Evolutionary conservation across 805 yeast genomes (phyloP).

Genomic region (Cyberlindnera suaveolens): DNA sequence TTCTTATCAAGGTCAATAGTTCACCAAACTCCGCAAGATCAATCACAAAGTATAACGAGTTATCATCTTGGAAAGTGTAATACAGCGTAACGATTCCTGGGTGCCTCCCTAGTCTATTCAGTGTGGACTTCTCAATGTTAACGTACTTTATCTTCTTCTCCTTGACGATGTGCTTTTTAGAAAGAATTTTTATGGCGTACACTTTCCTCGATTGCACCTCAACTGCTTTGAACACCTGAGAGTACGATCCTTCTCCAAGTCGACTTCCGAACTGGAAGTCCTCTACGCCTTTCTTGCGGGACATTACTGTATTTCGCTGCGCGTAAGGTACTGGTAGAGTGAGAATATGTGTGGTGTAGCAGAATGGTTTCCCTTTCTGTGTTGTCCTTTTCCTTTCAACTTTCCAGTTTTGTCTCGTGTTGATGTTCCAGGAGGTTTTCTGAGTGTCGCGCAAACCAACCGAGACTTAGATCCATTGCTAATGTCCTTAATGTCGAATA

Average conservation of each 20-base stretch:
- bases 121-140: constrained; percentile 86
- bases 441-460: no score
- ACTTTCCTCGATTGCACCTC: constrained; percentile 66
- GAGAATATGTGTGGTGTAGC: background rate
- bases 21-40: constrained; percentile 98
- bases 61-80: constrained; percentile 92
- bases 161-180: constrained; percentile 87
- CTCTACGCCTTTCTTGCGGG: constrained; percentile 48
- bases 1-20: constrained; percentile 69
- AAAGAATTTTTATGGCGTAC: constrained; percentile 86
- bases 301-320: constrained; percentile 16
- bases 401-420: no score
- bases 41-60: constrained; percentile 81
- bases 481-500: no score
- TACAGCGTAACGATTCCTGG: constrained; percentile 91
- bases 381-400: no score
- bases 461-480: no score
- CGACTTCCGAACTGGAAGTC: constrained; percentile 79
- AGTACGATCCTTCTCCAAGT: constrained; percentile 94
- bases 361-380: background rate
- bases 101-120: constrained; percentile 83
- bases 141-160: constrained; percentile 95
- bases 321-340: background rate
- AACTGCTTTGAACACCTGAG: constrained; percentile 84
- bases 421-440: no score